Evolutionary conservation across 495 filamentous ascomycete genomes (phyloP).

Genomic region (Alectoria sarmentosa): DNA sequence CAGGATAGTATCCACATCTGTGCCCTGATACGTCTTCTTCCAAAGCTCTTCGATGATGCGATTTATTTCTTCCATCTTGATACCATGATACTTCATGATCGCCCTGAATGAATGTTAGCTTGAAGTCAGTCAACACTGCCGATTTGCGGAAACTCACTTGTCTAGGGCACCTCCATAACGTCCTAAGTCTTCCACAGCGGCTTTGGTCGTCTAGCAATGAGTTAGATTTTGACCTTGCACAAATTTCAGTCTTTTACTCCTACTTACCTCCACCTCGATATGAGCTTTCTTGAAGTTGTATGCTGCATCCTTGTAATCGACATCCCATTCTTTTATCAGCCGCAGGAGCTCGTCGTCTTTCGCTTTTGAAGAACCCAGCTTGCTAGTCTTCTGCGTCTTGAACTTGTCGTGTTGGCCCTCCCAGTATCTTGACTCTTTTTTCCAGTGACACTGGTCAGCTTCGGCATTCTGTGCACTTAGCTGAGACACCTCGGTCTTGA

Average conservation of each 20-base stretch:
- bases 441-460: slow-evolving; percentile 69
- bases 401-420: slow-evolving; percentile 54
- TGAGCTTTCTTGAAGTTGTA: slow-evolving; percentile 77
- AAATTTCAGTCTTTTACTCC: not conserved
- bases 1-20: slow-evolving; percentile 93
- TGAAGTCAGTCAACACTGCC: not conserved
- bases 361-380: slow-evolving; percentile 65
- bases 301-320: slow-evolving; percentile 80
- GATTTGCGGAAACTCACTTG: slow-evolving; percentile 38
- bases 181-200: slow-evolving; percentile 81
- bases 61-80: slow-evolving; percentile 99
- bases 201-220: slow-evolving; percentile 61
- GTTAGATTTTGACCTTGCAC: slow-evolving; percentile 3
- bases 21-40: slow-evolving; percentile 94
- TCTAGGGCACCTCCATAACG: slow-evolving; percentile 76
- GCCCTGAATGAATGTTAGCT: slow-evolving; percentile 40
- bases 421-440: slow-evolving; percentile 57
- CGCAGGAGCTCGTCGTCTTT: slow-evolving; percentile 73
- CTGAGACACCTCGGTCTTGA: slow-evolving; percentile 63
- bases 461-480: slow-evolving; percentile 75
- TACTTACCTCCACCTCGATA: slow-evolving; percentile 65
- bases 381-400: slow-evolving; percentile 51
- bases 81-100: slow-evolving; percentile 89
- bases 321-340: slow-evolving; percentile 68
- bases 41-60: slow-evolving; percentile 90